Base-by-base conservation (phyloP, 176 grass and related monocot species). In the Secale cereale region DNA sequence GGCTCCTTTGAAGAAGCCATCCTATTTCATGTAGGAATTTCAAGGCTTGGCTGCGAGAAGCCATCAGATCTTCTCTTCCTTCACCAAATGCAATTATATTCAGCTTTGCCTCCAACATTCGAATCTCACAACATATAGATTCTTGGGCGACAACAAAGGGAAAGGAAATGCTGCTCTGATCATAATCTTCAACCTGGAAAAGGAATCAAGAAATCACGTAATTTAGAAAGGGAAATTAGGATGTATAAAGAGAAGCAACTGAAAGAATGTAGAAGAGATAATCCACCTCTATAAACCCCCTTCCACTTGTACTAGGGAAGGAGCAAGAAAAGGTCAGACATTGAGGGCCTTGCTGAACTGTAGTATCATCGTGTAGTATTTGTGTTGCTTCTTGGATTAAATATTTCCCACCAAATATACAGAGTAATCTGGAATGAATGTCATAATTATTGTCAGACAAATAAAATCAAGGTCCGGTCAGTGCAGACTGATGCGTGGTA, bases 241-340 rank as follows among this genome's bases (percentile, higher is more conserved):
- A 68, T 8, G 81, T 10, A 46, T 60, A 72, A 10, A 73, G 62
- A 69, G 16, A 85, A 46, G 77, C 43, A 73, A 68, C 14, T 31
- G 5, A 13, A 66, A 79, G 10, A 31, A 79, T 36, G 77, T 10
- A 92, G 3, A 3, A 22, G 52, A 7, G 45, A 67, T 13, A 74
- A 74, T 36, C 77, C 10, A 95, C 96, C 96, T 98, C 96, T 84
- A 95, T 95, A 63, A 95, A 92, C 81, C 96, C 96, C 90, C 93
- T 86, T 65, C 96, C 96, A 45, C 70, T 90, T 57, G 77, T 83
- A 82, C 67, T 87, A 69, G 93, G 91, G 59, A 98, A 79, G 19
- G 83, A 93, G 90, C 96, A 98, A 62, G 93, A 94, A 66, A 98
- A 95, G 70, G 82, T 89, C 39, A 98, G 32, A 67, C 91, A 90